These are phyloP conservation scores for Blastobotrys parvus DNA, from an alignment of 805 yeast species.

Conservation along the genomic window DNA sequence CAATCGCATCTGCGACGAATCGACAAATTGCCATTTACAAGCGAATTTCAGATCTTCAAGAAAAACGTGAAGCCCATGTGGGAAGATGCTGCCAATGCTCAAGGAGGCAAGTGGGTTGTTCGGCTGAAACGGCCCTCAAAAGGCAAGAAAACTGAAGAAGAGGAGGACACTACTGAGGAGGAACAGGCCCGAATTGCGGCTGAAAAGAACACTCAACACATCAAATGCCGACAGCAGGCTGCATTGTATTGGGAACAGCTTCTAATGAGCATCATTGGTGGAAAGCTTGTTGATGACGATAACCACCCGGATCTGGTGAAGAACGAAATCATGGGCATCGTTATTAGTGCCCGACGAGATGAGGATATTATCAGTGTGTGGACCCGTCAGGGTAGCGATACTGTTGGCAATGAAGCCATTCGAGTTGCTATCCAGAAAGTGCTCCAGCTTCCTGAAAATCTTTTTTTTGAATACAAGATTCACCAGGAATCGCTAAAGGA, in stretches of 20 bases:
- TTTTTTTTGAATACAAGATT: slow-evolving; percentile 22
- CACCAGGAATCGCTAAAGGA: slow-evolving; percentile 26
- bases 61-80: slow-evolving; percentile 55
- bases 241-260: slow-evolving; percentile 33
- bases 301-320: too few relatives aligned
- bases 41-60: slow-evolving; percentile 51
- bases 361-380: slow-evolving; percentile 54
- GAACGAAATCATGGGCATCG: slow-evolving; percentile 44
- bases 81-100: slow-evolving; percentile 55
- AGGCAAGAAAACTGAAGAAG: slow-evolving; percentile 12
- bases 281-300: slow-evolving; percentile 35
- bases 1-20: slow-evolving; percentile 47
- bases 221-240: slow-evolving; percentile 15
- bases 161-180: not conserved
- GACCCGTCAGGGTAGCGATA: slow-evolving; percentile 38
- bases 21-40: slow-evolving; percentile 22
- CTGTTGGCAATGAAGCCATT: slow-evolving; percentile 21
- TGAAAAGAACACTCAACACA: slow-evolving; percentile 1
- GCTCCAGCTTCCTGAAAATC: slow-evolving; percentile 11
- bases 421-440: slow-evolving; percentile 16
- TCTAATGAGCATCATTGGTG: slow-evolving; percentile 43
- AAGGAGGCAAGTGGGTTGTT: slow-evolving; percentile 59
- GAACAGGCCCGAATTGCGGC: not conserved
- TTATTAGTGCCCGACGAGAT: slow-evolving; percentile 49
- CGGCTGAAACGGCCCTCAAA: slow-evolving; percentile 34